phyloP scores from a whole-genome alignment of 2,329 filamentous ascomycete genomes.

The Epichloe coenophiala region DNA sequence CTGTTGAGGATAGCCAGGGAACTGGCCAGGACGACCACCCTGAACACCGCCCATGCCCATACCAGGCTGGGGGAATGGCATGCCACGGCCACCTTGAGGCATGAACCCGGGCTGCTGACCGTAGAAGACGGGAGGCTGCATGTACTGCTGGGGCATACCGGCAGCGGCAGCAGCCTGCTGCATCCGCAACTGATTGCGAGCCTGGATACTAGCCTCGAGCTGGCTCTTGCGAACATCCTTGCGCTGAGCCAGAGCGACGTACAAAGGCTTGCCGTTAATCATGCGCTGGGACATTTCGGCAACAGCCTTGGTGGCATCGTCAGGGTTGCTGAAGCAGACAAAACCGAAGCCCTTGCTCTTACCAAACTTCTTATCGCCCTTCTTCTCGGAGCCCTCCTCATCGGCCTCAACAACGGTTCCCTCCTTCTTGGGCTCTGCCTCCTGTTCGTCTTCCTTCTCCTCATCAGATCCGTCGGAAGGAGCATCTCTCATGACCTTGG shows the following conservation, averaged over 20 bases:
- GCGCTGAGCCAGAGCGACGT: constrained; percentile 94
- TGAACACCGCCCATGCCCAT: constrained; percentile 60
- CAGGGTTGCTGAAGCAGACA: constrained; percentile 98
- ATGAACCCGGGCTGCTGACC: constrained; percentile 64
- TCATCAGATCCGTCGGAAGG: constrained; percentile 40
- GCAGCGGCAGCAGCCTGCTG: constrained; percentile 89
- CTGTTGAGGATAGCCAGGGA: constrained; percentile 73
- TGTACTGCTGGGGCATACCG: constrained; percentile 76
- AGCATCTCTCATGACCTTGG: constrained; percentile 96
- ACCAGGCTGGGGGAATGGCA: constrained; percentile 50
- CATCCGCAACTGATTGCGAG: constrained; percentile 95
- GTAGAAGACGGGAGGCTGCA: constrained; percentile 88
- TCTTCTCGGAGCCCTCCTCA: constrained; percentile 38
- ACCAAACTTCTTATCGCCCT: constrained; percentile 57
- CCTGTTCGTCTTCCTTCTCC: constrained; percentile 41
- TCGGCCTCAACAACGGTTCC: constrained; percentile 31
- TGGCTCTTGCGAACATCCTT: constrained; percentile 99
- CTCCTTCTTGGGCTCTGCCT: constrained; percentile 34
- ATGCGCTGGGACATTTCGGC: constrained; percentile 99
- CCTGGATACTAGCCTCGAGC: constrained; percentile 97
- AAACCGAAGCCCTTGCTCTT: constrained; percentile 99
- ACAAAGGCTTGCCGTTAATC: constrained; percentile 91
- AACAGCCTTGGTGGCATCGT: constrained; percentile 97
- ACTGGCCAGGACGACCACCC: constrained; percentile 73
- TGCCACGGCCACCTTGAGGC: constrained; percentile 49